phyloP scores from a whole-genome alignment of 352 stramenopile species.

The Thalassiosira pacifica region DNA sequence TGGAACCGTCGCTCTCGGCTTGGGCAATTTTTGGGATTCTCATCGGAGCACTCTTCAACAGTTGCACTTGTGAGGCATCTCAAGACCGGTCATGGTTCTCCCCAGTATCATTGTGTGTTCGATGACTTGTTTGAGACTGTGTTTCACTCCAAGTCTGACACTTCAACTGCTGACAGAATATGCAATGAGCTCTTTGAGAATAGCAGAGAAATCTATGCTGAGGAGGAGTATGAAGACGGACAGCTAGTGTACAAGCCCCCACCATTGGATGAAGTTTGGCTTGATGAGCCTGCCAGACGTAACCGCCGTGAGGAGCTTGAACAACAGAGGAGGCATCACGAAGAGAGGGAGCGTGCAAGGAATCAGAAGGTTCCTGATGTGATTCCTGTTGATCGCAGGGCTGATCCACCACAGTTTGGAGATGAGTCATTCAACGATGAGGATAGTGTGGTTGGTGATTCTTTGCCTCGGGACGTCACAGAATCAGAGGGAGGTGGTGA shows the following conservation, averaged over 20 bases:
- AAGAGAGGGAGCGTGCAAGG: too few relatives aligned
- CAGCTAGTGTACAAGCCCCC: slow-evolving; percentile 15
- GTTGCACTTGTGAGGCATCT: slow-evolving; percentile 50
- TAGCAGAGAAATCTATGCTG: slow-evolving; percentile 29
- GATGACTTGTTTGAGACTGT: slow-evolving; percentile 59
- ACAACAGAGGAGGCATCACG: too few relatives aligned
- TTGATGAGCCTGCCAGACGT: slow-evolving; percentile 10
- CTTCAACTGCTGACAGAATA: slow-evolving; percentile 22
- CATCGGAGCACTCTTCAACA: slow-evolving; percentile 44
- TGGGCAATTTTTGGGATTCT: slow-evolving; percentile 69
- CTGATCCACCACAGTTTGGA: too few relatives aligned
- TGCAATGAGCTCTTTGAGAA: slow-evolving; percentile 20
- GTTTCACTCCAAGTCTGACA: background rate
- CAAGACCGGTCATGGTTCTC: slow-evolving; percentile 27
- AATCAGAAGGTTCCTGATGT: background rate
- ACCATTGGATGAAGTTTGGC: slow-evolving; percentile 37
- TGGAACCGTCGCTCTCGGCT: slow-evolving; percentile 46
- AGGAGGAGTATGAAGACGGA: slow-evolving; percentile 20
- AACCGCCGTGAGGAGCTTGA: background rate
- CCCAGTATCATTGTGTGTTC: slow-evolving; percentile 57
- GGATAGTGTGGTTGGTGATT: too few relatives aligned
- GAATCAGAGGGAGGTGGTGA: background rate
- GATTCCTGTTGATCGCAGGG: background rate
- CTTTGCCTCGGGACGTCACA: too few relatives aligned
- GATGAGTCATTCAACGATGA: too few relatives aligned